Base-by-base conservation (phyloP, 495 filamentous ascomycete species). In the Chaetomium tenue region DNA sequence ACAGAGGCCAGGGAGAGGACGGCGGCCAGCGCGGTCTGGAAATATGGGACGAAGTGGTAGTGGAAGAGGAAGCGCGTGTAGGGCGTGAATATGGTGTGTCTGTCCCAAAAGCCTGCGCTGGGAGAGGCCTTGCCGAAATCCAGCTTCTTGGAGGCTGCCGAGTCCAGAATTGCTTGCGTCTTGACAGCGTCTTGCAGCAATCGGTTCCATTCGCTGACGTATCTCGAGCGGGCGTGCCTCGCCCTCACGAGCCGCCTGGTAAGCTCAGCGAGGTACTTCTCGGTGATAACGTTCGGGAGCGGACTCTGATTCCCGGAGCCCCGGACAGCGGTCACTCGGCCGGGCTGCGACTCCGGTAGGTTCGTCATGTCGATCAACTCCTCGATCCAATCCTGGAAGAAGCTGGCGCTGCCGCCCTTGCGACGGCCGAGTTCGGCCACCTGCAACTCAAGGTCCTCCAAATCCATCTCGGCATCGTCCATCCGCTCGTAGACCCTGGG, bases 361-460 rank as follows among this genome's bases (percentile, higher is more conserved):
- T 84, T 86, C 20, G 86, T 84, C 54, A 87, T 83, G 63, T 97
- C 94, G 1, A 85, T 87, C 23, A 98, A 68, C 60, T 86, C 94
- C 65, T 97, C 93, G 66, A 98, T 94, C 94, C 94, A 98, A 61
- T 96, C 93, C 63, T 89, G 86, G 74, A 92, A 94, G 52, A 89
- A 84, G 53, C 81, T 84, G 3, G 89, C 89, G n/a, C 87, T 91
- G 15, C 91, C 92, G 23, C 85, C 88, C 78, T 96, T 97, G 63
- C 93, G 83, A 67, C 87, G 85, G 56, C 87, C 84, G 33, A 98
- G 82, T 75, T 91, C 87, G 26, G 81, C 74, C 15, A 97, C 88
- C 69, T 94, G 91, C 3, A 82, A 78, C 65, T 97, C 93, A 18
- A 96, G 76, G 65, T 89, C 87, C 68, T 95, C 91, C 4, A 97